These are phyloP conservation scores for Gossypium longicalyx DNA, from an alignment of 345 rosid genomes.

Conservation along the genomic window DNA sequence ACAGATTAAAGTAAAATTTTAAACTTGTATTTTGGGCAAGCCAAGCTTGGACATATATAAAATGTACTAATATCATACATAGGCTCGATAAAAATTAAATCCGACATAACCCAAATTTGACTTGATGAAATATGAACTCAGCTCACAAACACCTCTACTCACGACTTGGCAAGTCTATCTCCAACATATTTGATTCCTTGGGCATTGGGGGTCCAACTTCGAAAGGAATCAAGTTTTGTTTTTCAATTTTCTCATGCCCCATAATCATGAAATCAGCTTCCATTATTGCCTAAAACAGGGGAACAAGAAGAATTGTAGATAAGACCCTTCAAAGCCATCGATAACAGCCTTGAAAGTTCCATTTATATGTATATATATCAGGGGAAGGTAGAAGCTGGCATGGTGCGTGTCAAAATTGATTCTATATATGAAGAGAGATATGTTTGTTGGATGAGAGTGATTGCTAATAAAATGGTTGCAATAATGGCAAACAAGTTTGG, in stretches of 20 bases:
- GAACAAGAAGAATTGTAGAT: conserved; percentile 2
- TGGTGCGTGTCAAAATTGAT: conserved; percentile 6
- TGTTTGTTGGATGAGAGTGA: conserved; percentile 4
- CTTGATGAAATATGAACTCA: no score
- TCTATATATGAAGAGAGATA: neutral
- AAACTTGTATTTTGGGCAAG: no score
- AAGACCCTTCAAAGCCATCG: neutral
- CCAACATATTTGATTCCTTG: neutral
- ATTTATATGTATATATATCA: neutral
- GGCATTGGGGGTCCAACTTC: neutral
- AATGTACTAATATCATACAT: no score
- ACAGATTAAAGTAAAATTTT: no score
- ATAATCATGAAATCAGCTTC: conserved; percentile 4
- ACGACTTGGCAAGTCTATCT: neutral
- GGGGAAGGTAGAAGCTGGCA: conserved; percentile 14
- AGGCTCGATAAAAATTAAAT: no score
- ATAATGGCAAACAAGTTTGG: neutral
- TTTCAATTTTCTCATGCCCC: neutral
- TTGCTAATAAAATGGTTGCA: neutral
- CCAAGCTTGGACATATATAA: no score
- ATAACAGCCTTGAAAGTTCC: conserved; percentile 2
- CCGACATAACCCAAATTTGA: no score
- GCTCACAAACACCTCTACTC: no score
- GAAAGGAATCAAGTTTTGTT: neutral
- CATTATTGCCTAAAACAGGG: neutral